Evolutionary conservation across 768 basidiomycete genomes (phyloP).

Genomic region (Lactarius hatsudake): DNA sequence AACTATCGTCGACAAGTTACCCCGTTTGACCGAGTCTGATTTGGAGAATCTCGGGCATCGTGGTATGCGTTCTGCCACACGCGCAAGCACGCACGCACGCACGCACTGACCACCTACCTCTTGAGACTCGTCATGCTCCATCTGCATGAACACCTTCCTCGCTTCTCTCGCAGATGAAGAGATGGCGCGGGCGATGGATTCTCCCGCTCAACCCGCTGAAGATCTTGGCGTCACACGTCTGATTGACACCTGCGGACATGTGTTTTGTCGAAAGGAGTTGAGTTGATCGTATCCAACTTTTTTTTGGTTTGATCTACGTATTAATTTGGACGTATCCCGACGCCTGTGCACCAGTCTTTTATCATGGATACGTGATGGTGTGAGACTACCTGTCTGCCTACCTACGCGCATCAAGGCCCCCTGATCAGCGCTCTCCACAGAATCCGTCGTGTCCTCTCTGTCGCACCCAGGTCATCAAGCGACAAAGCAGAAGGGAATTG

Average conservation of each 20-base stretch:
- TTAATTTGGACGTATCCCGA: slow-evolving; percentile 9
- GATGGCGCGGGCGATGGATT: slow-evolving; percentile 70
- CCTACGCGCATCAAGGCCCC: neutral
- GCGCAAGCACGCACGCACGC: neutral
- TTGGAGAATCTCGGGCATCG: slow-evolving; percentile 46
- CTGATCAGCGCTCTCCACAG: slow-evolving; percentile 35
- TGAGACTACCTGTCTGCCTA: slow-evolving; percentile 5
- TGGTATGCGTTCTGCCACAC: slow-evolving; percentile 35
- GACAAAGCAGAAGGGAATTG: neutral
- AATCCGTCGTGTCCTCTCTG: slow-evolving; percentile 67
- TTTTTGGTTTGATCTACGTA: neutral
- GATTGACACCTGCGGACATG: slow-evolving; percentile 43
- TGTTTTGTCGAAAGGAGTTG: slow-evolving; percentile 84
- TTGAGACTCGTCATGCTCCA: slow-evolving; percentile 68
- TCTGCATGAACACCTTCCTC: slow-evolving; percentile 69
- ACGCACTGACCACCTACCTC: neutral
- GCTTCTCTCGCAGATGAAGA: slow-evolving; percentile 74
- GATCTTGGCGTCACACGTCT: slow-evolving; percentile 69
- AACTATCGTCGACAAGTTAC: slow-evolving; percentile 46
- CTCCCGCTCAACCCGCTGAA: slow-evolving; percentile 69
- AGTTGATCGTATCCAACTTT: slow-evolving; percentile 29
- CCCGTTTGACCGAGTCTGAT: slow-evolving; percentile 50
- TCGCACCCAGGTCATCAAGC: slow-evolving; percentile 45
- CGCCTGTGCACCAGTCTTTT: slow-evolving; percentile 11
- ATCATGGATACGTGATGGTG: slow-evolving; percentile 27